Evolutionary conservation across 768 basidiomycete species (phyloP).

Genomic region (Scleroderma bovista): DNA sequence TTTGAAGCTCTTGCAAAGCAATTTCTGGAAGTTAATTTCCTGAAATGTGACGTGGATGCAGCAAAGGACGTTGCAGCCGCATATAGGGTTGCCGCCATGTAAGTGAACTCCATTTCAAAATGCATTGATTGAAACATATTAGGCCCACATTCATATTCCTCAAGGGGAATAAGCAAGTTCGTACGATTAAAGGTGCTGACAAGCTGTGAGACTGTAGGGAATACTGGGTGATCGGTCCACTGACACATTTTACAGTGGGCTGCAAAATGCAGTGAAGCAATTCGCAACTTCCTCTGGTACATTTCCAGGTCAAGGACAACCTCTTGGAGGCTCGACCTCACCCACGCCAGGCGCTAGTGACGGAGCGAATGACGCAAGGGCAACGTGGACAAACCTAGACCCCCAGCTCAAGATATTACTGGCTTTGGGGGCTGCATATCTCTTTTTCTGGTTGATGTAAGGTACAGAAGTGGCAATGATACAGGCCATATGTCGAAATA

Average conservation of each 20-base stretch:
- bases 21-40: slow-evolving; percentile 67
- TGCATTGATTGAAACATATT: not conserved
- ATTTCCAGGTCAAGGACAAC: slow-evolving; percentile 72
- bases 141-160: slow-evolving; percentile 87
- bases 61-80: slow-evolving; percentile 58
- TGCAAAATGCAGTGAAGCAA: slow-evolving; percentile 54
- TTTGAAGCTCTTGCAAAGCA: slow-evolving; percentile 68
- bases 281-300: slow-evolving; percentile 42
- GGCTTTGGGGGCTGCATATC: slow-evolving; percentile 58
- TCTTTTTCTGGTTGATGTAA: slow-evolving; percentile 44
- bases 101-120: slow-evolving; percentile 15
- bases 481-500: not conserved
- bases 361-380: slow-evolving; percentile 29
- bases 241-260: slow-evolving; percentile 36
- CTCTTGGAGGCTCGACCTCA: slow-evolving; percentile 49
- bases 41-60: slow-evolving; percentile 79
- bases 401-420: slow-evolving; percentile 65
- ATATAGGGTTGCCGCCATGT: slow-evolving; percentile 74
- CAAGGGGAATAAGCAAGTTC: slow-evolving; percentile 59
- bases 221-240: slow-evolving; percentile 1
- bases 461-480: slow-evolving; percentile 1
- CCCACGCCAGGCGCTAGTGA: slow-evolving; percentile 32
- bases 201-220: slow-evolving; percentile 40
- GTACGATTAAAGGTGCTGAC: slow-evolving; percentile 70
- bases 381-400: slow-evolving; percentile 45